These are phyloP conservation scores for Agrocybe praecox DNA, from an alignment of 768 basidiomycete genomes.

Conservation along the genomic window DNA sequence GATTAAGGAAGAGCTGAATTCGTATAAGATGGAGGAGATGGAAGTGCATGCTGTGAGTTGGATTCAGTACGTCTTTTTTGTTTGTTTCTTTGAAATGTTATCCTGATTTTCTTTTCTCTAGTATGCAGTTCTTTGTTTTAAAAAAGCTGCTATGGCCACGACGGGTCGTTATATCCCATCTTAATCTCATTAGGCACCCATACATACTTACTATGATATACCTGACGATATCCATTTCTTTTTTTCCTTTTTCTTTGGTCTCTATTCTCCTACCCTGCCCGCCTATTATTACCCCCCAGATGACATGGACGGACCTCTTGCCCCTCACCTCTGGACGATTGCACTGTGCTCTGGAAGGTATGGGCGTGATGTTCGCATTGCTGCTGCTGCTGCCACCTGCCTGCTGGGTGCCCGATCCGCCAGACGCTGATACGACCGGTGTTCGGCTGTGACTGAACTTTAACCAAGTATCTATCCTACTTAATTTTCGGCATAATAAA, in stretches of 20 bases:
- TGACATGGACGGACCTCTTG: no score
- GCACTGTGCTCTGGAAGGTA: no score
- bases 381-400: no score
- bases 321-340: no score
- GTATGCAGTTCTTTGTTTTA: constrained; percentile 91
- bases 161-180: constrained; percentile 4
- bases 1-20: constrained; percentile 98
- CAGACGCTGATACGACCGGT: no score
- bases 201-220: neutral
- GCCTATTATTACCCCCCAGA: neutral
- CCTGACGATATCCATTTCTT: neutral
- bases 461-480: no score
- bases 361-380: no score
- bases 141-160: constrained; percentile 30
- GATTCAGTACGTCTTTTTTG: constrained; percentile 68
- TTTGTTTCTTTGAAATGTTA: constrained; percentile 3
- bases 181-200: constrained; percentile 1
- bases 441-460: no score
- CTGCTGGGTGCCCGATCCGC: no score
- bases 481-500: no score
- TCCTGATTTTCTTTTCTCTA: constrained; percentile 25
- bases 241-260: no score
- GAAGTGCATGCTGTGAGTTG: constrained; percentile 94
- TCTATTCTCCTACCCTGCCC: no score
- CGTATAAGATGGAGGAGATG: constrained; percentile 99